Evolutionary conservation across 306 rosid species (phyloP).

Genomic region (barrel medic (Medicago truncatula)): MtrunA17r5.0-ANR NC_053048.1:51871501-51872000

Average conservation of each 20-base stretch:
- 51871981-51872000: slow-evolving; percentile 28
- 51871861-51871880: slow-evolving; percentile 96
- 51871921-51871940: slow-evolving; percentile 76
- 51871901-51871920: slow-evolving; percentile 98
- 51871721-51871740: slow-evolving; percentile 99
- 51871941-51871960: slow-evolving; percentile 80
- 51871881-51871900: slow-evolving; percentile 95
- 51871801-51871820: not conserved
- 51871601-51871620: not conserved
- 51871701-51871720: slow-evolving; percentile 94
- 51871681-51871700: slow-evolving; percentile 94
- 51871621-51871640: slow-evolving; percentile 8
- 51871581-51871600: not conserved
- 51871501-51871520: slow-evolving; percentile 29
- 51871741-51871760: slow-evolving; percentile 99
- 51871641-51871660: slow-evolving; percentile 18
- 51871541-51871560: slow-evolving; percentile 23
- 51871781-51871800: slow-evolving; percentile 39
- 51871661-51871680: slow-evolving; percentile 83
- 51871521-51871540: not conserved
- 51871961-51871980: slow-evolving; percentile 69
- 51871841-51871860: slow-evolving; percentile 77
- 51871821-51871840: slow-evolving; percentile 28
- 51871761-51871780: slow-evolving; percentile 51
- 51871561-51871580: slow-evolving; percentile 6